Evolutionary conservation across 2,329 filamentous ascomycete genomes (phyloP).

Genomic region (Leptoxyphium fumago): DNA sequence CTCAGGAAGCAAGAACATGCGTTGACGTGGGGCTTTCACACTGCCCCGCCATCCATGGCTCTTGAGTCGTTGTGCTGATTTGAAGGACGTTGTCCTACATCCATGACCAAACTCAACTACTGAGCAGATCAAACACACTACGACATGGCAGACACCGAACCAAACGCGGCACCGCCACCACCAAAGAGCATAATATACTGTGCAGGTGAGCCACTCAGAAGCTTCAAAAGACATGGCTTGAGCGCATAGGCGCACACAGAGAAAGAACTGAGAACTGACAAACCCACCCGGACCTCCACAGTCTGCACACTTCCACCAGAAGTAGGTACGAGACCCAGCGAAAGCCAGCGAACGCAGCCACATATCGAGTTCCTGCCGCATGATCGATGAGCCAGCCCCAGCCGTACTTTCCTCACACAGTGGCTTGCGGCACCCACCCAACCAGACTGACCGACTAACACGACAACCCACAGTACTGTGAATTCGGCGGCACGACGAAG

Average conservation of each 20-base stretch:
- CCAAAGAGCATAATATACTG: constrained; percentile 47
- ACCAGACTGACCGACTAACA: constrained; percentile 1
- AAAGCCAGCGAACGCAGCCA: not conserved
- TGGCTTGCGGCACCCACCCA: not conserved
- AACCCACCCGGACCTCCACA: constrained; percentile 15
- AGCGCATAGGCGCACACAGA: constrained; percentile 9
- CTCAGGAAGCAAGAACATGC: no score
- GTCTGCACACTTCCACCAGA: constrained; percentile 53
- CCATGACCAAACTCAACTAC: no score
- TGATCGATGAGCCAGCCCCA: constrained; percentile 3
- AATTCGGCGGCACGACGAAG: constrained; percentile 90
- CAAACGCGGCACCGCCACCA: constrained; percentile 10
- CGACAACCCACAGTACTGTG: constrained; percentile 60
- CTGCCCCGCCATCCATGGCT: no score
- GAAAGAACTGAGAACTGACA: no score
- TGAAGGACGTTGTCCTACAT: no score
- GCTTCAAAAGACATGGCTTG: not conserved
- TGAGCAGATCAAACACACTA: no score
- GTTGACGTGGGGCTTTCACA: no score
- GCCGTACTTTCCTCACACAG: not conserved
- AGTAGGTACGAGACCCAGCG: constrained; percentile 35
- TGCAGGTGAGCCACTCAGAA: constrained; percentile 33
- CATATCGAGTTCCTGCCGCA: constrained; percentile 1
- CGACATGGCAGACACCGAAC: constrained; percentile 17
- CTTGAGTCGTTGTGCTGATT: no score